Base-by-base conservation (phyloP, 805 yeast species). In the Barnettozyma sucrosica region DNA sequence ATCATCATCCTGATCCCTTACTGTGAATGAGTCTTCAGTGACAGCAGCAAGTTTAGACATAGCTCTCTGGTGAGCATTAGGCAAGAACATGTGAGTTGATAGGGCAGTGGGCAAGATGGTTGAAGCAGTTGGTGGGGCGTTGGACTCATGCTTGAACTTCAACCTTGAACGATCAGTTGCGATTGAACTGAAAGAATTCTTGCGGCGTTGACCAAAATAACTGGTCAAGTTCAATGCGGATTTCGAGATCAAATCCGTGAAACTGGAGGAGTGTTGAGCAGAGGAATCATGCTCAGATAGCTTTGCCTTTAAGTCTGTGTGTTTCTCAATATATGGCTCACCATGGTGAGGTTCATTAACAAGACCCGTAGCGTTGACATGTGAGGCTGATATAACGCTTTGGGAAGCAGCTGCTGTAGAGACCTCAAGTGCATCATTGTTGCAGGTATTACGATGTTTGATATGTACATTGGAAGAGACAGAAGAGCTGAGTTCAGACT, bases 101-200 rank as follows among this genome's bases (percentile, higher is more conserved):
- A 79, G 61, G 0, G 83, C 83, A 4, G 81, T 77, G n/a, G 83
- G 83, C 32, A 79, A 63, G 18, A 79, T 59, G 0, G 81, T 77
- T 1, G 78, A 66, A 1, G 82, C 82, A 2, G 82, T 74, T 8
- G 78, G 74, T n/a, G 83, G 83, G 1, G 82, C 83, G 55, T 75
- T 77, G 1, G 82, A 78, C 48, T 70, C 71, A 50, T 73, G 77
- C 30, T 52, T 53, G 54, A 62, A 65, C 19, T 62, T 56, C n/a
- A 58, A 58, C 32, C 63, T 62, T 1, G 69, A 64, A 13, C 67
- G 51, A 41, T 67, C 71, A 41, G 68, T 63, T 19, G 62, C 67
- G 49, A 65, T 64, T 21, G 67, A 64, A 39, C 68, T 64, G 51
- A 65, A 66, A 47, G 63, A 57, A 36, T 61, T 62, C 50, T 58